Conservation (phyloP, 805 yeast genomes). For the Ogataea salicorniae region DNA sequence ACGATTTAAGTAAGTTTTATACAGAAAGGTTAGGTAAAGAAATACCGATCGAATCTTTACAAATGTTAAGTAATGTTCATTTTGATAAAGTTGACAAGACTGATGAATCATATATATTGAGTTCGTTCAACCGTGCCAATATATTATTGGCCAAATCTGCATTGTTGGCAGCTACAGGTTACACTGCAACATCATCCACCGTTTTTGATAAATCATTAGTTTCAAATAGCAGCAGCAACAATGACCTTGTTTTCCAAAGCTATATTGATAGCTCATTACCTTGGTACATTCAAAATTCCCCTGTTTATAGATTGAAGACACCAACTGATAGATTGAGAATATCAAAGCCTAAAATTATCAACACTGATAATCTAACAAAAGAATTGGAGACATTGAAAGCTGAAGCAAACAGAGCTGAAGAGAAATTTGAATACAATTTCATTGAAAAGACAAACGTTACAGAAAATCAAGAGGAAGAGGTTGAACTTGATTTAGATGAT, state of each 20-base stretch:
- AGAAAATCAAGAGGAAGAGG: neutral
- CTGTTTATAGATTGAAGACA: conserved; percentile 10
- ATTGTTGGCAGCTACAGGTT: conserved; percentile 26
- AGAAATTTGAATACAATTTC: conserved; percentile 26
- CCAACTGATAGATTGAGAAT: neutral
- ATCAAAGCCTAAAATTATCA: neutral
- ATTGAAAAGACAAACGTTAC: conserved; percentile 8
- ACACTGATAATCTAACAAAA: neutral
- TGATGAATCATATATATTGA: conserved; percentile 23
- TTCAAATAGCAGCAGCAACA: neutral
- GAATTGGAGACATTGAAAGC: conserved; percentile 15
- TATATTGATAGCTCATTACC: conserved; percentile 25
- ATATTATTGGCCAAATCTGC: conserved; percentile 24
- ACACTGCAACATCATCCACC: conserved; percentile 15
- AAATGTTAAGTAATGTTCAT: conserved; percentile 27
- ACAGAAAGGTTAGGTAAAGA: conserved; percentile 10
- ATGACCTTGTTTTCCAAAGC: conserved; percentile 7
- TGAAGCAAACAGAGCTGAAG: conserved; percentile 20
- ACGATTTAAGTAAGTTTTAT: conserved; percentile 15
- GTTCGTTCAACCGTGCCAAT: conserved; percentile 24
- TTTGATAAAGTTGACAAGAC: conserved; percentile 26
- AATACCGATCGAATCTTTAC: conserved; percentile 23
- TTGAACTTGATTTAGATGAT: neutral
- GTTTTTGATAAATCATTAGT: conserved; percentile 7
- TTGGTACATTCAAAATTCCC: conserved; percentile 25